phyloP scores from a whole-genome alignment of 1,284 basidiomycete genomes.

The Ustilago xerochloae region DNA sequence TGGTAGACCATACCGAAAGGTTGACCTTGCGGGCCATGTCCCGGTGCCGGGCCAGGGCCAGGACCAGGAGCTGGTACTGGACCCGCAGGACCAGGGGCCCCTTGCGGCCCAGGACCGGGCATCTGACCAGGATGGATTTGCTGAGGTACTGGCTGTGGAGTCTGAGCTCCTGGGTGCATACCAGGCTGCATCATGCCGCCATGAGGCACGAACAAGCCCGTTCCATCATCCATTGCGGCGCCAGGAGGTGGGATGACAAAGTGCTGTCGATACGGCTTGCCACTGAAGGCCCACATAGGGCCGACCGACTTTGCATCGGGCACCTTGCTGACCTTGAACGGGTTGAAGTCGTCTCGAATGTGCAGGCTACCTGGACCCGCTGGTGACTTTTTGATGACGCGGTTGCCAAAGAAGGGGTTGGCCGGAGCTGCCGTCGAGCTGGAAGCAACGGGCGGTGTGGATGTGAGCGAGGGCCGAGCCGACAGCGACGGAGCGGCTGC shows the following conservation, averaged over 20 bases:
- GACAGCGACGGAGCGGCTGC: constrained; percentile 22
- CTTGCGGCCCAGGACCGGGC: constrained; percentile 18
- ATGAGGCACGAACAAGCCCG: constrained; percentile 37
- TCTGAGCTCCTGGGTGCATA: constrained; percentile 38
- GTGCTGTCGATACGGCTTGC: constrained; percentile 83
- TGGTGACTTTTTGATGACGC: constrained; percentile 77
- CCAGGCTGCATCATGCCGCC: constrained; percentile 41
- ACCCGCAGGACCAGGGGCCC: constrained; percentile 9
- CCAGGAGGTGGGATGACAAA: constrained; percentile 69
- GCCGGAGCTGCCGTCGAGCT: constrained; percentile 64
- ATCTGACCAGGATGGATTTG: constrained; percentile 36
- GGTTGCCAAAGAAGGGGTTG: constrained; percentile 88
- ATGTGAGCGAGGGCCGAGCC: constrained; percentile 70
- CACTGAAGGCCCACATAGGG: constrained; percentile 85
- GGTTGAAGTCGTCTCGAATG: constrained; percentile 93
- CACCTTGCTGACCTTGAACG: constrained; percentile 86
- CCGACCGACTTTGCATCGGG: constrained; percentile 78
- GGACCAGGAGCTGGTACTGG: constrained; percentile 11
- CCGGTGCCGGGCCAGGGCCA: constrained; percentile 14
- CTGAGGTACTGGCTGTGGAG: constrained; percentile 33
- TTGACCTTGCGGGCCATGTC: constrained; percentile 25
- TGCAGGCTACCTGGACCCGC: constrained; percentile 72
- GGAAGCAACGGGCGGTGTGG: constrained; percentile 30
- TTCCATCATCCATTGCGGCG: constrained; percentile 31
- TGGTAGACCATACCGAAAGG: constrained; percentile 54